Evolutionary conservation across 2,329 filamentous ascomycete species (phyloP).

Genomic region (Leptodontidium sp.): DNA sequence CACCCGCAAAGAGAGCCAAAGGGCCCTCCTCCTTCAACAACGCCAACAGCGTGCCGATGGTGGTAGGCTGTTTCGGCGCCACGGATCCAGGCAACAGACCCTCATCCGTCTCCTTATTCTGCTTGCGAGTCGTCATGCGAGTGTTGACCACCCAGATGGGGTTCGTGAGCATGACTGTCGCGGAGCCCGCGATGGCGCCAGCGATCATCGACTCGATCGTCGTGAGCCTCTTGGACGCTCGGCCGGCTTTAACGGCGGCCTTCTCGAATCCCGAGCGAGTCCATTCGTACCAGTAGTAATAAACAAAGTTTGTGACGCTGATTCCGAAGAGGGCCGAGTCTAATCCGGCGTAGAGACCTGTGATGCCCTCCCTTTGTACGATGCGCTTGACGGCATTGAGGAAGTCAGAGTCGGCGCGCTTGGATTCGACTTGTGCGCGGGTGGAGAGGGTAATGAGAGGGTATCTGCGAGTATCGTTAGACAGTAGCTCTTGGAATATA

Average conservation of each 20-base stretch:
- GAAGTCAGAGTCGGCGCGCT: constrained; percentile 86
- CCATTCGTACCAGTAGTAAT: constrained; percentile 99
- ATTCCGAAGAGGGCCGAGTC: constrained; percentile 97
- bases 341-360: constrained; percentile 90
- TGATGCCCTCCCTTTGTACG: constrained; percentile 87
- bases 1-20: constrained; percentile 86
- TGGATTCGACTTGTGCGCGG: constrained; percentile 96
- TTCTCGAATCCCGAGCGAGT: constrained; percentile 85
- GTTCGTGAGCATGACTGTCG: constrained; percentile 95
- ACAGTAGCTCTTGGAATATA: neutral
- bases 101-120: constrained; percentile 54
- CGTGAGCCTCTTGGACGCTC: constrained; percentile 82
- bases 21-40: constrained; percentile 87
- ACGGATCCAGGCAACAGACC: constrained; percentile 53
- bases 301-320: constrained; percentile 98
- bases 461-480: constrained; percentile 65
- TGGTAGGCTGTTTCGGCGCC: constrained; percentile 68
- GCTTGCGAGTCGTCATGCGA: constrained; percentile 90
- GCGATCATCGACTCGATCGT: constrained; percentile 95
- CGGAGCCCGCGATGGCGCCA: constrained; percentile 90
- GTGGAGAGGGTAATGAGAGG: constrained; percentile 97
- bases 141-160: constrained; percentile 99
- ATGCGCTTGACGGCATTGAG: constrained; percentile 85
- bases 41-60: constrained; percentile 80
- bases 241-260: constrained; percentile 76